Conservation (phyloP, 108 stramenopile genomes). For the Skeletonema grethae region DNA sequence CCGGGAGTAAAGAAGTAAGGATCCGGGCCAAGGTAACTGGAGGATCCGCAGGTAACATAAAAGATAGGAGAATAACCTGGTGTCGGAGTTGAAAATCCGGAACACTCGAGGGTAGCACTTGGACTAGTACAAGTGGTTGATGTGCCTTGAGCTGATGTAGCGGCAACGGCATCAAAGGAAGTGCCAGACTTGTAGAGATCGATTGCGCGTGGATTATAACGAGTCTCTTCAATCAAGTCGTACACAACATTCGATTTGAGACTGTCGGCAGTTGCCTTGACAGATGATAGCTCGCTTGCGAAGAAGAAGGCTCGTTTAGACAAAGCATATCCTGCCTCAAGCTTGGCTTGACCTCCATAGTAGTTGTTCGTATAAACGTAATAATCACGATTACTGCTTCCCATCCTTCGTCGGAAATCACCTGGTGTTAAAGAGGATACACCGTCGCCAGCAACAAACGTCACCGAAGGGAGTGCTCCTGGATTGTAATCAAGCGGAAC, state of each 20-base stretch:
- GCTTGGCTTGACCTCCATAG: not conserved
- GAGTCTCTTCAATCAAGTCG: conserved; percentile 8
- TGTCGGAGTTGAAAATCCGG: conserved; percentile 19
- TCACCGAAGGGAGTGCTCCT: not conserved
- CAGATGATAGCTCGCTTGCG: not conserved
- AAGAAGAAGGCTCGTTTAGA: conserved; percentile 14
- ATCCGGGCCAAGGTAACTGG: conserved; percentile 25
- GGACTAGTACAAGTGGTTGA: conserved; percentile 8
- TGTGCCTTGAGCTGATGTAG: not conserved
- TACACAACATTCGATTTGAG: conserved; percentile 3
- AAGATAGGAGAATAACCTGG: conserved; percentile 14
- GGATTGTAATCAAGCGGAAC: conserved; percentile 13
- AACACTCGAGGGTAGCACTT: conserved; percentile 11
- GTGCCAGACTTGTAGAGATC: conserved; percentile 2
- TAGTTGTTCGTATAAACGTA: conserved; percentile 19
- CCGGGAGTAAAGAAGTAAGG: conserved; percentile 6
- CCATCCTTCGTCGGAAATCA: not conserved
- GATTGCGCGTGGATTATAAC: conserved; percentile 5
- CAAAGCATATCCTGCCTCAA: conserved; percentile 9
- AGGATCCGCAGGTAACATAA: conserved; percentile 10
- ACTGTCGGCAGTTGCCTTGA: conserved; percentile 15
- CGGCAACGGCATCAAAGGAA: conserved; percentile 14
- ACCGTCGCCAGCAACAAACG: conserved; percentile 20
- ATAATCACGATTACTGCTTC: conserved; percentile 8
- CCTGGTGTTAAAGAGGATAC: not conserved